Base-by-base conservation (phyloP, 2,329 filamentous ascomycete genomes). In the Fusarium setosum region DNA sequence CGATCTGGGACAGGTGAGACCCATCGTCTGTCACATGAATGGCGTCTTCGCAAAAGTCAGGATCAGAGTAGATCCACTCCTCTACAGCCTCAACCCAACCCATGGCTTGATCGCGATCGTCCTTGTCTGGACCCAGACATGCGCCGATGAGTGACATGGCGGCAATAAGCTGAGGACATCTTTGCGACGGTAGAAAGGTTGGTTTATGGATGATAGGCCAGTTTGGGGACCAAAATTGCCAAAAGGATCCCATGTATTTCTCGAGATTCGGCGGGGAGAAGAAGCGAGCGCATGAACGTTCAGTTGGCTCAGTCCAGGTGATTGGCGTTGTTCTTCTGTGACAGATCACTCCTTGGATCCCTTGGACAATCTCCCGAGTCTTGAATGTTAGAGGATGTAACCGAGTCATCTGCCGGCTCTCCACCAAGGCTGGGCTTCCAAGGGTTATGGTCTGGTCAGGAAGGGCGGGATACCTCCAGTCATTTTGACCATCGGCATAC, bases 151-250 rank as follows among this genome's bases (percentile, higher is more conserved):
- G 20, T 11, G 52, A 53, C 6, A 67, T n/a, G 2, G 59, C 37
- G 4, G 49, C 62, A 21, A 67, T 45, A 0, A 67, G 8, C 8
- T 29, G 18, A 5, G 59, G 41, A 2, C 59, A 10, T 32, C 24
- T 60, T 20, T 37, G 31, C 3, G 23, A 11, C 2, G 42, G 3
- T 15, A 40, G 6, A 15, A 67, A 67, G 1, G 54, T 63, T 1
- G 62, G 35, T 13, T 37, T 45, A 8, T 67, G 64, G 21, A 67
- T 52, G 13, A 67, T 41, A 0, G 62, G 64, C 62, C 64, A 67
- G 47, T 67, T 66, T 1, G 59, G 62, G 7, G 60, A 42, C 64
- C 64, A 66, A 5, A 60, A 49, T 3, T 54, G 34, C 26, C 56
- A 67, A 21, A 67, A 67, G 3, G 40, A 9, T 3, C 9, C 15